Evolutionary conservation across 345 rosid genomes (phyloP), one percentile per base, ranked within the genome.

Genomic region (Syzygium oleosum): DNA sequence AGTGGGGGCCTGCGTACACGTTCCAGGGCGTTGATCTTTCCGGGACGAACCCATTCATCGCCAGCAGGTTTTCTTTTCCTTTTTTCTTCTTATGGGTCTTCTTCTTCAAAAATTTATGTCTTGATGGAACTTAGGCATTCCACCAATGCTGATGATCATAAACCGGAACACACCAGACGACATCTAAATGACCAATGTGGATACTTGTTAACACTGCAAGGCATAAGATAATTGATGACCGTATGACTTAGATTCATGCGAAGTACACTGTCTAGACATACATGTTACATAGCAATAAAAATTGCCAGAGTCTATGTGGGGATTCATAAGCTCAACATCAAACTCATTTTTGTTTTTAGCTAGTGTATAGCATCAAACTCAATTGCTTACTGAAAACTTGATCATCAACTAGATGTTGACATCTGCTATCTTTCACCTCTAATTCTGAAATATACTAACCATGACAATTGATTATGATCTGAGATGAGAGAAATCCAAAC

Each of bases 11-110:
- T n/a, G 92, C 78, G 86, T 96, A 92, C 56, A 93, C 84, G 88
- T 88, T 93, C 97, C 97, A 94, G 51, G 94, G 90, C 86, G 91
- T 90, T 52, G 93, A 91, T 90, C 94, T 92, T 85, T 89, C 94
- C 0, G 94, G 91, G 52, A 92, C 91, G 31, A 94, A 91, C 55
- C 91, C 90, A 73, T 87, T 94, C 96, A 94, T 73, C 7, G 49
- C 83, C 83, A 5, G 46, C 49, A 73, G 49, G 49, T 73, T 73
- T 94, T 51, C 46, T 89, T 86, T 29, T 77, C 38, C 65, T 87
- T n/a, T n/a, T 77, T 12, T 21, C 58, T 23, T 7, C 38, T 54
- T 73, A 38, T 51, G 41, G 41, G 53, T 85, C 34, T 51, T 85
- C 53, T 63, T 61, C 77, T 65, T 65, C 79, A 31, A 31, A 68